phyloP scores from a whole-genome alignment of 306 rosid genomes.

The Pyrus pyrifolia region DNA sequence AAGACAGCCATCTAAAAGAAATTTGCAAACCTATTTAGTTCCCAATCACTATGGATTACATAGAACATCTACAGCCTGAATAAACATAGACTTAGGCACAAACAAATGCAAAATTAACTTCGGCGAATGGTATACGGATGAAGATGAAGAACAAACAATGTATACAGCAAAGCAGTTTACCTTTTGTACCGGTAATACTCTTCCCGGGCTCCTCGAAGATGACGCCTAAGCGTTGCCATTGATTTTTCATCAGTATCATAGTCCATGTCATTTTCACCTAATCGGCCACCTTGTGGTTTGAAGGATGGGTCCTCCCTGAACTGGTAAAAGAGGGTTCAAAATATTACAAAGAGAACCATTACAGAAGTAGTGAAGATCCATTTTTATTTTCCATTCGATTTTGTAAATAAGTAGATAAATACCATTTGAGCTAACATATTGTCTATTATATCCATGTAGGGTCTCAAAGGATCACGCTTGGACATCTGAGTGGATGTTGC shows the following conservation, averaged over 20 bases:
- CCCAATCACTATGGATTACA: neutral
- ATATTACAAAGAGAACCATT: constrained; percentile 14
- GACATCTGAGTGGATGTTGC: constrained; percentile 96
- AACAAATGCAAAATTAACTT: constrained; percentile 1
- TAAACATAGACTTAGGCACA: neutral
- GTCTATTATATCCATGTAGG: constrained; percentile 79
- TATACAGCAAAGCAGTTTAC: constrained; percentile 29
- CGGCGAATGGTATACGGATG: neutral
- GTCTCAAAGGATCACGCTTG: constrained; percentile 90
- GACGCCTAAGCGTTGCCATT: constrained; percentile 92
- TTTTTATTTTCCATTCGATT: neutral
- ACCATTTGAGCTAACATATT: constrained; percentile 79
- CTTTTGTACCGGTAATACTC: constrained; percentile 92
- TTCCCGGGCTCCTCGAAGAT: constrained; percentile 87
- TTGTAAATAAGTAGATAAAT: constrained; percentile 20
- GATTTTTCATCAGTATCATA: constrained; percentile 97
- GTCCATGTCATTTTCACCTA: constrained; percentile 92
- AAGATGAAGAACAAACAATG: neutral
- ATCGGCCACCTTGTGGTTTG: constrained; percentile 89
- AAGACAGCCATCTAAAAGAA: neutral
- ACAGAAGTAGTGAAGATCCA: constrained; percentile 1
- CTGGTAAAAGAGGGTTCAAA: constrained; percentile 39
- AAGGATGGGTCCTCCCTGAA: constrained; percentile 87
- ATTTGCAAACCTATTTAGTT: neutral
- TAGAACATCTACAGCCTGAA: neutral